Percentiles rank a stretch among this genome's conserved stretches.
phyloP scores from a whole-genome alignment of 805 yeast genomes.

The Saturnispora kantuleensis region DNA sequence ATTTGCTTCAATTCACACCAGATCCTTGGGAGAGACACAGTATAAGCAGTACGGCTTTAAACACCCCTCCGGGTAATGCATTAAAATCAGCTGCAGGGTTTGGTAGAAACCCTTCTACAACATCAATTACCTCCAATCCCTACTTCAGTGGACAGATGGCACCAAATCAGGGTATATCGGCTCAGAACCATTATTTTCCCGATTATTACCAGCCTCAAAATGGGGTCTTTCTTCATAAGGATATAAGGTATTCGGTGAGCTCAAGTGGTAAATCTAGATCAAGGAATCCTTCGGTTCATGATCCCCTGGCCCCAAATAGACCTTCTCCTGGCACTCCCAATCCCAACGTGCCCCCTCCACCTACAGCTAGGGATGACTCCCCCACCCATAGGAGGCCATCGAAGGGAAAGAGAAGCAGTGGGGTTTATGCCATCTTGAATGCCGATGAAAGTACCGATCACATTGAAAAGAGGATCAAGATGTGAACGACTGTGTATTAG shows the following conservation, averaged over 20 bases:
- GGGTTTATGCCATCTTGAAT: conserved; percentile 8
- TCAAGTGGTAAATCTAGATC: conserved; percentile 19
- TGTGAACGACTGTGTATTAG: neutral
- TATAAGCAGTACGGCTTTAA: neutral
- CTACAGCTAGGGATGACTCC: too few species aligned
- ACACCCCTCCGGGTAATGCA: neutral
- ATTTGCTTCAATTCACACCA: conserved; percentile 12
- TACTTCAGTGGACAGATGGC: conserved; percentile 7
- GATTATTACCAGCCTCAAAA: conserved; percentile 6
- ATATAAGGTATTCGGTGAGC: conserved; percentile 22
- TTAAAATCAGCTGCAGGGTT: neutral
- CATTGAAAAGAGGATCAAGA: neutral
- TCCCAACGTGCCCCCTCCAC: too few species aligned
- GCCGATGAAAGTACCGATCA: neutral
- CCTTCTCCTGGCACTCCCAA: neutral
- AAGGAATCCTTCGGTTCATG: conserved; percentile 33
- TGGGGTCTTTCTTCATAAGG: conserved; percentile 18
- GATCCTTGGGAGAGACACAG: conserved; percentile 1
- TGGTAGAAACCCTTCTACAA: conserved; percentile 14
- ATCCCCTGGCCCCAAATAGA: conserved; percentile 19
- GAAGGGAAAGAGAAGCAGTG: conserved; percentile 2
- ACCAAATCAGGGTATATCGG: too few species aligned
- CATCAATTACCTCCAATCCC: conserved; percentile 15
- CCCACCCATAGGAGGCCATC: too few species aligned
- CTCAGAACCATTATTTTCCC: conserved; percentile 5